Percentiles rank a stretch among this genome's conserved stretches.
Conservation (phyloP, 2,329 filamentous ascomycete genomes). For the Fusarium sp. region DNA sequence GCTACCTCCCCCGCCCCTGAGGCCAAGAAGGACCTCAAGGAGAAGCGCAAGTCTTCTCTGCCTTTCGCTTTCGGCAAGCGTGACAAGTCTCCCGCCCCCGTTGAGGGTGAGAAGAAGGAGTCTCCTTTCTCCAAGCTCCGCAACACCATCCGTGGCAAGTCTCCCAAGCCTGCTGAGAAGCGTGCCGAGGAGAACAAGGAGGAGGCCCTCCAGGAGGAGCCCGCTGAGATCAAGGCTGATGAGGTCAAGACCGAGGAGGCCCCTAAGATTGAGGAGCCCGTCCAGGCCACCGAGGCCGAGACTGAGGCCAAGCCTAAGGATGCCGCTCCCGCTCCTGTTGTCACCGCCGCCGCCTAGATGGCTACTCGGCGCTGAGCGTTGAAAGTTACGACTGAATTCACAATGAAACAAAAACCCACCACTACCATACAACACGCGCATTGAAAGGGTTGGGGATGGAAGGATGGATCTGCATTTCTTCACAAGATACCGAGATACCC, state of each 20-base stretch:
- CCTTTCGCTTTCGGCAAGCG: constrained; percentile 85
- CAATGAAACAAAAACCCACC: constrained; percentile 43
- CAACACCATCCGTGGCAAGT: constrained; percentile 66
- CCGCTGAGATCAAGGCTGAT: constrained; percentile 55
- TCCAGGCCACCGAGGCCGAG: constrained; percentile 54
- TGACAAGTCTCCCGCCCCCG: constrained; percentile 69
- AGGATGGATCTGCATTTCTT: constrained; percentile 67
- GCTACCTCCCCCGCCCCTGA: constrained; percentile 62
- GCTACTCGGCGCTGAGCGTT: constrained; percentile 43
- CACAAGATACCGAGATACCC: constrained; percentile 66
- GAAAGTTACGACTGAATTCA: constrained; percentile 44
- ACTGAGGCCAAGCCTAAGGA: constrained; percentile 58
- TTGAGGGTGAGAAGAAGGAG: constrained; percentile 71
- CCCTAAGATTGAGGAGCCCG: constrained; percentile 68
- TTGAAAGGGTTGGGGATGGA: constrained; percentile 62
- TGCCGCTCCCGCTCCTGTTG: constrained; percentile 59
- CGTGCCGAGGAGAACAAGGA: constrained; percentile 52
- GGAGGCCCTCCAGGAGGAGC: constrained; percentile 56
- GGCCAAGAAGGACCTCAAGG: constrained; percentile 74
- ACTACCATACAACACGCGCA: constrained; percentile 49
- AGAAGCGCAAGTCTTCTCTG: constrained; percentile 85
- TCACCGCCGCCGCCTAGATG: constrained; percentile 66
- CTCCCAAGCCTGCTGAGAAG: constrained; percentile 56
- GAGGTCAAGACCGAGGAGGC: constrained; percentile 52
- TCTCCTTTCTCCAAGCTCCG: constrained; percentile 72